Evolutionary conservation across 768 basidiomycete genomes (phyloP).

Genomic region (Boletus fagicola): DNA sequence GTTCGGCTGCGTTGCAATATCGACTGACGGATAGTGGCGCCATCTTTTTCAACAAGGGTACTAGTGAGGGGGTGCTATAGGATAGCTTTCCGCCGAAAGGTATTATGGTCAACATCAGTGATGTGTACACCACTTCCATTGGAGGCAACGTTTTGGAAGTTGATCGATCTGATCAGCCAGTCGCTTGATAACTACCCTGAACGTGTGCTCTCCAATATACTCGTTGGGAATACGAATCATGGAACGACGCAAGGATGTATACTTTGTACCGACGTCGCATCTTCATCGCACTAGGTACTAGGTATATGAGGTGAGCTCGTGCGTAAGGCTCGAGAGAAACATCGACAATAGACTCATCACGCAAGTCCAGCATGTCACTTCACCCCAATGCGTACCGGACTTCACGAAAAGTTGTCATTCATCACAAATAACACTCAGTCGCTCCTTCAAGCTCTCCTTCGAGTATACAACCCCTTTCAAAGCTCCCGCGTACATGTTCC

Average conservation of each 20-base stretch:
- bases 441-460: slow-evolving; percentile 38
- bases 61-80: slow-evolving; percentile 60
- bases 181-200: not conserved
- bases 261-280: not conserved
- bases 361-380: not conserved
- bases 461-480: slow-evolving; percentile 35
- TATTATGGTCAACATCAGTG: not conserved
- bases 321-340: not conserved
- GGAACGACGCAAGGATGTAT: not conserved
- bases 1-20: slow-evolving; percentile 66
- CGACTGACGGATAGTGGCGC: slow-evolving; percentile 63
- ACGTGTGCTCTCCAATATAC: not conserved
- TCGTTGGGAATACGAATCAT: not conserved
- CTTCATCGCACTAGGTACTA: not conserved
- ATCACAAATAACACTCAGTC: slow-evolving; percentile 39
- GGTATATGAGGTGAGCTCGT: not conserved
- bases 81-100: not conserved
- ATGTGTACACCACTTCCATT: not conserved
- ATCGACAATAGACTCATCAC: not conserved
- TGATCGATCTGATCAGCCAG: too few relatives aligned
- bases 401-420: slow-evolving; percentile 4
- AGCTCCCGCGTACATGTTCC: slow-evolving; percentile 44
- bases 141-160: not conserved
- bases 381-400: not conserved
- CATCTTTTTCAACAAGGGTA: slow-evolving; percentile 73